phyloP scores from a whole-genome alignment of 2,329 filamentous ascomycete species.

The Teratosphaeria zuluensis region DNA sequence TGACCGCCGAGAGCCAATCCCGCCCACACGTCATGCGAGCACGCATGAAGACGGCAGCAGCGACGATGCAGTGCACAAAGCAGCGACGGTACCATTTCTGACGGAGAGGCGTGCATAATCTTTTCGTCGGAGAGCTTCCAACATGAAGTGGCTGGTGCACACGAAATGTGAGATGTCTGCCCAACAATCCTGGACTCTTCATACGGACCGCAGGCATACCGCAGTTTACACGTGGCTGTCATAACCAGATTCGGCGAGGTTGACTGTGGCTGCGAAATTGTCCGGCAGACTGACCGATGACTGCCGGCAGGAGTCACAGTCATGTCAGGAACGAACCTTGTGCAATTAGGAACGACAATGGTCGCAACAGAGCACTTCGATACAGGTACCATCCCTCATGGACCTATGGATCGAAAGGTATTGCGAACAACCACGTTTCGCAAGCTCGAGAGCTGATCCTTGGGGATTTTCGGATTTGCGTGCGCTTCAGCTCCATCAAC shows the following conservation, averaged over 20 bases:
- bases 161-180: neutral
- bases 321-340: neutral
- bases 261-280: neutral
- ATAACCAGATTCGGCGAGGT: neutral
- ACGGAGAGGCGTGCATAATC: neutral
- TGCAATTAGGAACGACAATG: neutral
- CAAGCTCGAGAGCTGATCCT: neutral
- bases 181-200: neutral
- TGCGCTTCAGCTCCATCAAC: neutral
- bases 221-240: neutral
- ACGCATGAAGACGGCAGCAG: neutral
- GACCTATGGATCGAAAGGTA: neutral
- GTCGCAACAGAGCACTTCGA: neutral
- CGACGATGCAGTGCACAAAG: neutral
- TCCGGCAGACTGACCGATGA: neutral
- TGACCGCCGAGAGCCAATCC: neutral
- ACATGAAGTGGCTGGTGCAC: neutral
- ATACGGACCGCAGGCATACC: neutral
- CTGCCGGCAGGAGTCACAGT: neutral
- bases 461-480: neutral
- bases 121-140: neutral
- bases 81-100: neutral
- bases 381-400: neutral
- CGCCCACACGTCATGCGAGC: neutral
- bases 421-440: neutral